A percentile compares a stretch with the other conserved stretches of the same genome.
Conservation (phyloP, 345 rosid genomes). For the Aquilaria sinensis region DNA sequence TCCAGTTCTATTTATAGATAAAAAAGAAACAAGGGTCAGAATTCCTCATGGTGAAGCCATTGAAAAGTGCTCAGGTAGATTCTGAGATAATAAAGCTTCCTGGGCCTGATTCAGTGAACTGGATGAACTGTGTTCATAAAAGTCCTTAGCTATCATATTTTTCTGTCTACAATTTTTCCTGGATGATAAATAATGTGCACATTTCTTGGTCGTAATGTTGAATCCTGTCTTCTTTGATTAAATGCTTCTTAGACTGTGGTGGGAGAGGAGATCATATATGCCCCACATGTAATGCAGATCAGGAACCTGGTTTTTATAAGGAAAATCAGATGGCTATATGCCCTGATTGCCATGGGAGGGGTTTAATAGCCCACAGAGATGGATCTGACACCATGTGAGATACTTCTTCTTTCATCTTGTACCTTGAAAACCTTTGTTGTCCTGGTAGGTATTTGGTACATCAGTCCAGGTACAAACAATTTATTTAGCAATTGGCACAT, state of each 20-base stretch:
- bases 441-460: not conserved
- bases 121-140: not conserved
- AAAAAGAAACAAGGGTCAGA: slow-evolving; percentile 49
- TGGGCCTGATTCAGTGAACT: not conserved
- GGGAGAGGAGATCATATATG: slow-evolving; percentile 71
- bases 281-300: slow-evolving; percentile 63
- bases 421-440: not conserved
- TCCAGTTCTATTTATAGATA: slow-evolving; percentile 65
- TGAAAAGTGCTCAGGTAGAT: slow-evolving; percentile 73
- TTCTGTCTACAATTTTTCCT: no score
- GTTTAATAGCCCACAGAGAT: slow-evolving; percentile 87
- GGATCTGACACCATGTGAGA: slow-evolving; percentile 88
- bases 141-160: not conserved
- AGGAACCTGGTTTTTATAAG: slow-evolving; percentile 75
- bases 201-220: no score
- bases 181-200: no score
- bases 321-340: slow-evolving; percentile 70
- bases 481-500: no score
- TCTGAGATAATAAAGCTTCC: not conserved
- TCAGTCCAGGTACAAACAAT: no score
- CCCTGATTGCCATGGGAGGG: slow-evolving; percentile 73
- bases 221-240: not conserved
- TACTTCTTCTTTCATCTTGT: slow-evolving; percentile 7
- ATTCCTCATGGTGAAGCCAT: slow-evolving; percentile 68
- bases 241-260: slow-evolving; percentile 45